Evolutionary conservation across 2,329 filamentous ascomycete species (phyloP).

Genomic region (Endoconidiophora laricicola): DNA sequence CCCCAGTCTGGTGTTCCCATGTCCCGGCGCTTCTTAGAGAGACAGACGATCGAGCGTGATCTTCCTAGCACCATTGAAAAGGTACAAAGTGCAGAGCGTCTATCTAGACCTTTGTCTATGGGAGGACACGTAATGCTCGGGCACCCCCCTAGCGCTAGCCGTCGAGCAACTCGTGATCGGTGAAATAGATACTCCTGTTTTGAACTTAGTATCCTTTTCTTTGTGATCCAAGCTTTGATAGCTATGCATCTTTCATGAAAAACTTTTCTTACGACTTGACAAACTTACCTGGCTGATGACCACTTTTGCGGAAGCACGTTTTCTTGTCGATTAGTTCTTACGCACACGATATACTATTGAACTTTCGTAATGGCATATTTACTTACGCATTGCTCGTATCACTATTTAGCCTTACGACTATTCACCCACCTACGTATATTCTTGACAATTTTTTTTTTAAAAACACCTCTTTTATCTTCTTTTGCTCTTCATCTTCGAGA

Average conservation of each 20-base stretch:
- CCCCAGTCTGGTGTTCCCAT: constrained; percentile 10
- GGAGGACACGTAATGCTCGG: constrained; percentile 25
- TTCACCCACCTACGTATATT: neutral
- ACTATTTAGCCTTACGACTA: neutral
- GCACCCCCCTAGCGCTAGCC: constrained; percentile 30
- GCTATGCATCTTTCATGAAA: neutral
- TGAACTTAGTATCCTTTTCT: too few species aligned
- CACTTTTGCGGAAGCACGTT: neutral
- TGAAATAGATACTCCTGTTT: neutral
- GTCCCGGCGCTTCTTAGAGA: constrained; percentile 7
- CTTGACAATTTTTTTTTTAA: neutral
- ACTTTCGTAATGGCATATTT: too few species aligned
- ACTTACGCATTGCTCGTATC: too few species aligned
- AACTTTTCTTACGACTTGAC: too few species aligned
- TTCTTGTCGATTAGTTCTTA: too few species aligned
- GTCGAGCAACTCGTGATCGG: constrained; percentile 17
- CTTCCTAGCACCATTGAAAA: constrained; percentile 19
- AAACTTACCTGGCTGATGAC: too few species aligned
- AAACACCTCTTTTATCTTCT: neutral
- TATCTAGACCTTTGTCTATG: constrained; percentile 29
- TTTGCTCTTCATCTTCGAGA: neutral
- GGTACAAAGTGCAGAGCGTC: constrained; percentile 24
- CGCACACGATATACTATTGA: too few species aligned
- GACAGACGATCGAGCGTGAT: constrained; percentile 13
- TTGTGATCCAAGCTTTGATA: neutral